phyloP scores from a whole-genome alignment of 1,284 basidiomycete species.

The Somion occarium region DNA sequence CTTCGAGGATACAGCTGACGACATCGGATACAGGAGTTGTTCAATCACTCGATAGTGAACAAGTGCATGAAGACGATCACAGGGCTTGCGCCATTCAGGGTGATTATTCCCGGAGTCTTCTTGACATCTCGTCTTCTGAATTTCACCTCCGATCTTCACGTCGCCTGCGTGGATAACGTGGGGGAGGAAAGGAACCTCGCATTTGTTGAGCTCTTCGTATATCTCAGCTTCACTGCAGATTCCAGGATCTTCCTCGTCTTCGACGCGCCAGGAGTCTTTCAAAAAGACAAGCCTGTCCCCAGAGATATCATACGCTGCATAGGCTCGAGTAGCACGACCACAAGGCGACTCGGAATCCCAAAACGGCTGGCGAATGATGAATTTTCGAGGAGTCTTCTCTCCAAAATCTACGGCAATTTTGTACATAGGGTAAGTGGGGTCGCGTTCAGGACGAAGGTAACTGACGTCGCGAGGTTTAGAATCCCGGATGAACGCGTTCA shows the following conservation, averaged over 20 bases:
- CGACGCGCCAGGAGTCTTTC: slow-evolving; percentile 11
- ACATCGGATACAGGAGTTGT: slow-evolving; percentile 2
- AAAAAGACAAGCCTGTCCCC: slow-evolving; percentile 9
- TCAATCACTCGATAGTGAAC: slow-evolving; percentile 6
- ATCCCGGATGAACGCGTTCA: neutral
- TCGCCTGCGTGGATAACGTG: slow-evolving; percentile 8
- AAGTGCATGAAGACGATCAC: neutral
- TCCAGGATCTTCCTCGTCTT: neutral
- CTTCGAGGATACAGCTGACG: no score
- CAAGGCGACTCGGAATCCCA: neutral
- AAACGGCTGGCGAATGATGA: no score
- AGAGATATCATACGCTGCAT: slow-evolving; percentile 7
- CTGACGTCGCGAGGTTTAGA: neutral
- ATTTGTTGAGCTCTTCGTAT: slow-evolving; percentile 5
- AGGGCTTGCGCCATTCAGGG: no score
- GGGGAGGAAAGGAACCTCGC: slow-evolving; percentile 7
- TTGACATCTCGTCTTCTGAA: neutral
- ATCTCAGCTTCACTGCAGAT: slow-evolving; percentile 9
- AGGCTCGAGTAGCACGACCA: slow-evolving; percentile 9
- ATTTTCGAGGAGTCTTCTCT: neutral
- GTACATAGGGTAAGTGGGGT: slow-evolving; percentile 1
- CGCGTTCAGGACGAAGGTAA: neutral
- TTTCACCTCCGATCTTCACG: slow-evolving; percentile 1
- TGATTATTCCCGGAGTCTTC: neutral
- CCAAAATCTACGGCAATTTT: neutral